Evolutionary conservation across 345 rosid genomes (phyloP).

Genomic region (Lepidium didymum): DNA sequence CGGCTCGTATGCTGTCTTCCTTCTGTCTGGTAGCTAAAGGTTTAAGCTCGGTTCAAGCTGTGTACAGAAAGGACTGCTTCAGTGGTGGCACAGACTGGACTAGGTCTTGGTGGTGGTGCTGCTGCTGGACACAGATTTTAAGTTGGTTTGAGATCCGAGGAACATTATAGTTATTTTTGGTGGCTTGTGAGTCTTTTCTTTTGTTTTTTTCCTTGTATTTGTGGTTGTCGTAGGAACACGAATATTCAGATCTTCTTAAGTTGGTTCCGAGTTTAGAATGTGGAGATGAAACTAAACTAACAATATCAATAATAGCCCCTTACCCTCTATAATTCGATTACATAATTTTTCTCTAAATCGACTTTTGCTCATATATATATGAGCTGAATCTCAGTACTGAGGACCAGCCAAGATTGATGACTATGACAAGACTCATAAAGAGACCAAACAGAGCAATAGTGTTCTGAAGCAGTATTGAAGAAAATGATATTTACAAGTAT

Average conservation of each 20-base stretch:
- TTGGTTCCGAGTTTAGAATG: slow-evolving; percentile 7
- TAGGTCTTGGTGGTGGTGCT: neutral
- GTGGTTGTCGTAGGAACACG: slow-evolving; percentile 21
- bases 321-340: neutral
- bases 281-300: neutral
- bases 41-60: neutral
- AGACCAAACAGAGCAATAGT: too few relatives aligned
- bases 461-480: too few relatives aligned
- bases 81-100: neutral
- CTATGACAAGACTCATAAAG: too few relatives aligned
- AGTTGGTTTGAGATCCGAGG: neutral
- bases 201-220: neutral
- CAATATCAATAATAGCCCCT: neutral
- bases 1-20: slow-evolving; percentile 6
- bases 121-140: neutral
- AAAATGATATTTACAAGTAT: neutral
- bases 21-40: neutral
- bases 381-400: too few relatives aligned
- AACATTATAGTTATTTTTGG: neutral
- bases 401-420: too few relatives aligned
- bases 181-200: slow-evolving; percentile 9
- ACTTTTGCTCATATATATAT: neutral
- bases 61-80: slow-evolving; percentile 5
- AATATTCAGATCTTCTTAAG: slow-evolving; percentile 2
- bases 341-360: neutral